Percentiles rank a stretch among this genome's conserved stretches.
Evolutionary conservation across 148 eudicot genomes (phyloP).

Genomic region (Vaccinium corymbosum): DNA sequence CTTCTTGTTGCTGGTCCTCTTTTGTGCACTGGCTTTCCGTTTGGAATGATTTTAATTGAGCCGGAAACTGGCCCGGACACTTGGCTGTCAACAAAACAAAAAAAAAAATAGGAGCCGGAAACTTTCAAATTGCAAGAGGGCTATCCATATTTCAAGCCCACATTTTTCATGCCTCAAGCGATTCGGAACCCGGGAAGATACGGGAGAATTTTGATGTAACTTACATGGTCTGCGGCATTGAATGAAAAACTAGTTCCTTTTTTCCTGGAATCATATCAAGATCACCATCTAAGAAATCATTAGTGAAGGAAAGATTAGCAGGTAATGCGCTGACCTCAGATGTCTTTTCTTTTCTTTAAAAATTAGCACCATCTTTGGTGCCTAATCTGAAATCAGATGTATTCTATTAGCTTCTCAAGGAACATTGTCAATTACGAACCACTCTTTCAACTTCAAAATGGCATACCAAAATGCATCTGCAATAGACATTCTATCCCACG

Average conservation of each 20-base stretch:
- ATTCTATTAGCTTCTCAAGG: too few relatives aligned
- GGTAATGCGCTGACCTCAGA: too few relatives aligned
- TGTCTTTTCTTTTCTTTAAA: too few relatives aligned
- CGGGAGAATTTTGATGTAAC: background rate
- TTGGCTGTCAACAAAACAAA: too few relatives aligned
- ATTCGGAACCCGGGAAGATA: background rate
- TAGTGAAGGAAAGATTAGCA: too few relatives aligned
- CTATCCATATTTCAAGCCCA: background rate
- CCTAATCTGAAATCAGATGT: too few relatives aligned
- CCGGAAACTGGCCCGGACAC: background rate
- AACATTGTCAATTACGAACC: too few relatives aligned
- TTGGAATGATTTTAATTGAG: background rate
- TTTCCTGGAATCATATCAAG: background rate
- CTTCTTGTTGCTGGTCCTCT: background rate
- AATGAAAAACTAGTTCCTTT: background rate
- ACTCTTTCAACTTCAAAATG: too few relatives aligned
- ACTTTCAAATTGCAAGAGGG: background rate
- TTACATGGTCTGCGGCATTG: background rate
- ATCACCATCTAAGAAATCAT: too few relatives aligned
- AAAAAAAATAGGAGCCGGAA: background rate
- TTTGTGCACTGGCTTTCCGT: background rate
- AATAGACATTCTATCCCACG: too few relatives aligned
- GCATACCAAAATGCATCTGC: too few relatives aligned
- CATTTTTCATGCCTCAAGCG: background rate
- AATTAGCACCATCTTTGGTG: too few relatives aligned